These are phyloP conservation scores for Erysiphe pulchra DNA, from an alignment of 2,329 filamentous ascomycete genomes.

Conservation along the genomic window DNA sequence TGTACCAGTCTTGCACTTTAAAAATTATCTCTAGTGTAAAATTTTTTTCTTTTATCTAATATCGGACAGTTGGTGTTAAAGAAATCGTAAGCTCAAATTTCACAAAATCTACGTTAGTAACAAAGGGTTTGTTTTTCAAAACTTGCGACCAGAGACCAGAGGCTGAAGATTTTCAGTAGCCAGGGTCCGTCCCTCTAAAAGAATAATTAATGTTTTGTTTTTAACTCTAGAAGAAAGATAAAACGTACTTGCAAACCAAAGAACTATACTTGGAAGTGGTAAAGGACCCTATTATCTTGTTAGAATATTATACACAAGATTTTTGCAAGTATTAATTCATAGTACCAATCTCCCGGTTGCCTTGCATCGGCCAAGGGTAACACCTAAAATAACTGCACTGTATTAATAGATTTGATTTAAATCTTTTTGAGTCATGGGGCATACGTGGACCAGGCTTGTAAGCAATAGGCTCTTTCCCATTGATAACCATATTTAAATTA, in stretches of 20 bases:
- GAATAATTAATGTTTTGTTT: neutral
- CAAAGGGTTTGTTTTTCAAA: neutral
- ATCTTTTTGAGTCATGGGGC: constrained; percentile 5
- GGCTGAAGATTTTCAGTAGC: constrained; percentile 1
- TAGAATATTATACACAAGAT: neutral
- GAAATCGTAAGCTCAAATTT: no score
- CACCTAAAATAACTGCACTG: constrained; percentile 6
- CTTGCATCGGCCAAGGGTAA: constrained; percentile 8
- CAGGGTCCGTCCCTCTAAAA: constrained; percentile 3
- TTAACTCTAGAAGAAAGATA: neutral
- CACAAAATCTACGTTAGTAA: no score
- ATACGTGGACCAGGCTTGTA: constrained; percentile 4
- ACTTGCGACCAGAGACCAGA: constrained; percentile 1
- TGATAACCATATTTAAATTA: constrained; percentile 9
- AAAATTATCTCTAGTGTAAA: no score
- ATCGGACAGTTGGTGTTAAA: no score
- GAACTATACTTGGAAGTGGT: constrained; percentile 8
- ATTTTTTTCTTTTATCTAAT: no score
- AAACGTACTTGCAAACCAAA: constrained; percentile 9
- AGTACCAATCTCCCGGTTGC: constrained; percentile 5
- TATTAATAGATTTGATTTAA: neutral
- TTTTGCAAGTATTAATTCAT: neutral
- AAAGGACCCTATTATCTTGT: constrained; percentile 3
- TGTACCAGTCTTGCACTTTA: no score
- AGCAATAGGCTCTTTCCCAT: constrained; percentile 4